phyloP scores from a whole-genome alignment of 495 filamentous ascomycete species.

The Podospora fimiseda region DNA sequence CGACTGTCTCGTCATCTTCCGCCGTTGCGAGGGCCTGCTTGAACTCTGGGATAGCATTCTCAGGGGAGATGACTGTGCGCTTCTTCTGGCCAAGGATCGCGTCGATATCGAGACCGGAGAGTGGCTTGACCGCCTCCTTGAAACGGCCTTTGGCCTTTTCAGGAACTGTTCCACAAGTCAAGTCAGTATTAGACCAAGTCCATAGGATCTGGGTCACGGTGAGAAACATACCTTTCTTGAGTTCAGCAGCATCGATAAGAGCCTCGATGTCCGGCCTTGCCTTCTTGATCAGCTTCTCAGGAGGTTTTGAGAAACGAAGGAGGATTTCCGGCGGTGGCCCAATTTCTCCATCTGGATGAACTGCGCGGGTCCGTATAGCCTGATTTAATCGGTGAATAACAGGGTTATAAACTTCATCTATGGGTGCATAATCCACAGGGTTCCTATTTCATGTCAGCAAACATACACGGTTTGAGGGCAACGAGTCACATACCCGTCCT shows the following conservation, averaged over 20 bases:
- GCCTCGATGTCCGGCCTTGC: slow-evolving; percentile 51
- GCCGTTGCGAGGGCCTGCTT: slow-evolving; percentile 67
- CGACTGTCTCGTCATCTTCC: slow-evolving; percentile 54
- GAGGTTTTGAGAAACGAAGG: slow-evolving; percentile 67
- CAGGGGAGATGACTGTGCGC: slow-evolving; percentile 56
- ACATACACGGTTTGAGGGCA: not conserved
- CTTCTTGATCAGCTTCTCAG: slow-evolving; percentile 55
- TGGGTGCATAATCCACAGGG: slow-evolving; percentile 60
- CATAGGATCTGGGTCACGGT: no score
- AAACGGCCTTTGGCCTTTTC: slow-evolving; percentile 74
- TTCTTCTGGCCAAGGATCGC: slow-evolving; percentile 56
- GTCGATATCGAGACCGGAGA: slow-evolving; percentile 86
- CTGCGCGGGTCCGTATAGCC: slow-evolving; percentile 73
- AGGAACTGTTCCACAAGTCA: slow-evolving; percentile 55
- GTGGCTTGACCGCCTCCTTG: slow-evolving; percentile 67
- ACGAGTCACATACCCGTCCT: slow-evolving; percentile 57
- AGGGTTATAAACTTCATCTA: slow-evolving; percentile 89
- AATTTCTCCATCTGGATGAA: slow-evolving; percentile 62
- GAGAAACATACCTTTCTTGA: slow-evolving; percentile 79
- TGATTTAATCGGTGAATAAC: slow-evolving; percentile 83
- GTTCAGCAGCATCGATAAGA: slow-evolving; percentile 62
- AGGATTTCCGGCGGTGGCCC: slow-evolving; percentile 62
- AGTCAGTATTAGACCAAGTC: slow-evolving; percentile 42
- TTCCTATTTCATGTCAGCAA: slow-evolving; percentile 47
- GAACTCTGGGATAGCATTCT: slow-evolving; percentile 89